Conservation (phyloP, 176 grass and related monocot species). For the Dactylis glomerata region DNA sequence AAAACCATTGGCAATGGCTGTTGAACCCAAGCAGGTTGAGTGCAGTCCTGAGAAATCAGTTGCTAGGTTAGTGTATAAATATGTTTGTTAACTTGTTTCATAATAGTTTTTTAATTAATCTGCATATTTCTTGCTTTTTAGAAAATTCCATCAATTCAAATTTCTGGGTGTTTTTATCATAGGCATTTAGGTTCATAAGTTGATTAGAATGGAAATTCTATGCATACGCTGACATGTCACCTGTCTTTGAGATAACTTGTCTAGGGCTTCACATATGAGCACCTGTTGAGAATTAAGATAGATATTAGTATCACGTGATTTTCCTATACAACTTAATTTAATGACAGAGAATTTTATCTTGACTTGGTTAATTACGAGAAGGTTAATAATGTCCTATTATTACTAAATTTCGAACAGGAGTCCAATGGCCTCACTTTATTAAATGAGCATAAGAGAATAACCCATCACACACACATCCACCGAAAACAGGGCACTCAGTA, state of each 20-base stretch:
- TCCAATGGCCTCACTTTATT: neutral
- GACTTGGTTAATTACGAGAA: neutral
- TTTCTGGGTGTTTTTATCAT: neutral
- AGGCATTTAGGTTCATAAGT: neutral
- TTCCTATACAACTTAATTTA: neutral
- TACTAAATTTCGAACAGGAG: neutral
- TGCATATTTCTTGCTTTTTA: neutral
- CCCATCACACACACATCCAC: neutral
- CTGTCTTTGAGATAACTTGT: neutral
- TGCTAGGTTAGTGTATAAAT: constrained; percentile 60
- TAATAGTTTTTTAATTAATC: neutral
- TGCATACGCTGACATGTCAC: neutral
- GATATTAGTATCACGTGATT: neutral
- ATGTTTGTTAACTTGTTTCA: neutral
- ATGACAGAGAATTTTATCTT: neutral
- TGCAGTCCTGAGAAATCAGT: constrained; percentile 41
- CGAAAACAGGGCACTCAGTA: neutral
- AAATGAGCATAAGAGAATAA: neutral
- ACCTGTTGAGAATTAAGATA: neutral
- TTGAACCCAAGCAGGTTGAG: constrained; percentile 40
- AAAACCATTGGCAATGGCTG: constrained; percentile 54
- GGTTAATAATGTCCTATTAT: neutral
- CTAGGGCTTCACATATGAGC: constrained; percentile 5
- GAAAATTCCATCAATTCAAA: neutral
- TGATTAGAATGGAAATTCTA: neutral